phyloP scores from a whole-genome alignment of 164 flowering plant species.

The Nelumbo lutea region DNA sequence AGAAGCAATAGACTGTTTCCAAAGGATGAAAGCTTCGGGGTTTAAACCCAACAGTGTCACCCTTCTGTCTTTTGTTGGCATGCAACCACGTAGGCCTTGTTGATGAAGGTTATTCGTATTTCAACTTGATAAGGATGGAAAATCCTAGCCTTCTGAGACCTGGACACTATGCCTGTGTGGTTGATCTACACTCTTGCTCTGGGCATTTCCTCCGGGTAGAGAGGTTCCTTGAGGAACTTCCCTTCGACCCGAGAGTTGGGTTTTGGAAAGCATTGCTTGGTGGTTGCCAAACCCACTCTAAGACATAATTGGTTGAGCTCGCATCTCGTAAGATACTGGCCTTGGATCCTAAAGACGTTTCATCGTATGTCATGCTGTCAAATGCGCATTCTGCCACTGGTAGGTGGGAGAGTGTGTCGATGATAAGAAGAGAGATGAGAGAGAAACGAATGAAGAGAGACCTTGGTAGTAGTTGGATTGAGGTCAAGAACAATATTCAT shows the following conservation, averaged over 20 bases:
- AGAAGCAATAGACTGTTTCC: constrained; percentile 46
- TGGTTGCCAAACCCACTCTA: constrained; percentile 69
- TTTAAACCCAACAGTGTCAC: constrained; percentile 52
- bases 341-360: constrained; percentile 62
- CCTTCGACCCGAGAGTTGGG: constrained; percentile 76
- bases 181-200: constrained; percentile 64
- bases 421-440: constrained; percentile 54
- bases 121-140: constrained; percentile 32
- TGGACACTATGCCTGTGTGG: constrained; percentile 79
- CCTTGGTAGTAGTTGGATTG: constrained; percentile 75
- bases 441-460: constrained; percentile 48
- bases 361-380: constrained; percentile 68
- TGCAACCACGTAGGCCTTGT: constrained; percentile 76
- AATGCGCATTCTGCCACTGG: constrained; percentile 73
- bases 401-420: constrained; percentile 46
- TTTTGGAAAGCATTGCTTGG: constrained; percentile 88
- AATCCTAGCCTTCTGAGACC: constrained; percentile 38
- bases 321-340: constrained; percentile 44
- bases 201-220: constrained; percentile 58
- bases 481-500: constrained; percentile 19
- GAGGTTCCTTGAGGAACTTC: constrained; percentile 41
- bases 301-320: constrained; percentile 46
- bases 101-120: constrained; percentile 46
- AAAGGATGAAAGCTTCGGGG: constrained; percentile 32
- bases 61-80: constrained; percentile 63